These are phyloP conservation scores for Elasticomyces elasticus DNA, from an alignment of 495 filamentous ascomycete species.

Conservation along the genomic window DNA sequence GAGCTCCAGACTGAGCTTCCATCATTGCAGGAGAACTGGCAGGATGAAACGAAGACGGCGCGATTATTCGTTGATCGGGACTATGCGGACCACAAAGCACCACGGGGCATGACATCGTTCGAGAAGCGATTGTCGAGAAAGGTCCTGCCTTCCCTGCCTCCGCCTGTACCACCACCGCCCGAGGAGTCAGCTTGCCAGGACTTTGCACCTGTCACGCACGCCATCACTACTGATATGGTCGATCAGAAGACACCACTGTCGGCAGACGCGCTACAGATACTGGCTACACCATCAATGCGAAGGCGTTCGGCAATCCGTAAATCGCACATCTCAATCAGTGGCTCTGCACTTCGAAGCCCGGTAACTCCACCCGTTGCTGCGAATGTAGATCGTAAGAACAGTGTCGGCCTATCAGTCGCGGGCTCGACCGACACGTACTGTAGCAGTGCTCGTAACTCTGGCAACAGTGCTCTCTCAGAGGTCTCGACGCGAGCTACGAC, in stretches of 20 bases:
- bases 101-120: constrained; percentile 6
- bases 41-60: background rate
- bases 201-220: background rate
- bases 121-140: constrained; percentile 13
- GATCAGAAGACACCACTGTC: background rate
- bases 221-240: background rate
- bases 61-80: too few relatives aligned
- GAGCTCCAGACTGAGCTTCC: constrained; percentile 35
- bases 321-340: constrained; percentile 1
- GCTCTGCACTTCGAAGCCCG: background rate
- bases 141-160: constrained; percentile 9
- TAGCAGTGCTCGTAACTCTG: constrained; percentile 66
- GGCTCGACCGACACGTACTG: constrained; percentile 65
- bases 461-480: constrained; percentile 68
- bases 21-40: background rate
- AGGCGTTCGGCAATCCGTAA: background rate
- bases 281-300: constrained; percentile 1
- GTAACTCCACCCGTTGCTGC: background rate
- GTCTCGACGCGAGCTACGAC: constrained; percentile 85
- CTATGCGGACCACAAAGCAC: background rate
- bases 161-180: background rate
- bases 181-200: background rate
- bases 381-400: constrained; percentile 18
- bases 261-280: background rate
- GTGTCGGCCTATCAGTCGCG: constrained; percentile 43